Evolutionary conservation across 768 basidiomycete genomes (phyloP).

Genomic region (Tephrocybe sp.): DNA sequence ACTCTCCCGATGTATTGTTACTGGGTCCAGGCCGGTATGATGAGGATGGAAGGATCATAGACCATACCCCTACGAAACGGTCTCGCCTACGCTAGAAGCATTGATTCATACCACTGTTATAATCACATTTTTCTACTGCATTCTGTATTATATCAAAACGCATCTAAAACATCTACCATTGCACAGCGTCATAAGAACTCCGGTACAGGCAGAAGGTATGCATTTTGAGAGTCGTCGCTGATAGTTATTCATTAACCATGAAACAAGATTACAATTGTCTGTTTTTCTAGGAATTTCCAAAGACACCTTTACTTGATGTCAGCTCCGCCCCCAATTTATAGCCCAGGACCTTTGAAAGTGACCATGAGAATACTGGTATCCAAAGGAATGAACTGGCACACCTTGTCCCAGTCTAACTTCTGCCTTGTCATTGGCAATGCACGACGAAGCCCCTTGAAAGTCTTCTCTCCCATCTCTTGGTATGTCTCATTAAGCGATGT

Average conservation of each 20-base stretch:
- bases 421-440: conserved; percentile 90
- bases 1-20: conserved; percentile 40
- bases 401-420: conserved; percentile 97
- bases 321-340: conserved; percentile 79
- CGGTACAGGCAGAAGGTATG: no score
- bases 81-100: conserved; percentile 9
- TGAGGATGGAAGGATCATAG: conserved; percentile 2
- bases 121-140: neutral
- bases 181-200: no score
- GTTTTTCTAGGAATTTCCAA: conserved; percentile 30
- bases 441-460: conserved; percentile 87
- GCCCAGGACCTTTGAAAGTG: conserved; percentile 37
- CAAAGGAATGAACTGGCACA: conserved; percentile 24
- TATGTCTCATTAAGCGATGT: conserved; percentile 78
- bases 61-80: conserved; percentile 14
- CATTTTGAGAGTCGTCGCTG: no score
- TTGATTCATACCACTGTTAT: neutral
- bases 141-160: neutral
- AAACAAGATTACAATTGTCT: neutral
- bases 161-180: no score
- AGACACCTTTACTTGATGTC: conserved; percentile 59
- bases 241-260: no score
- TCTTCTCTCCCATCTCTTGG: conserved; percentile 88
- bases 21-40: conserved; percentile 15
- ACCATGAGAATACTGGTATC: conserved; percentile 2